Percentiles rank a stretch among this genome's conserved stretches.
Evolutionary conservation across 306 rosid genomes (phyloP).

Genomic region (Pachyrhizus erosus): DNA sequence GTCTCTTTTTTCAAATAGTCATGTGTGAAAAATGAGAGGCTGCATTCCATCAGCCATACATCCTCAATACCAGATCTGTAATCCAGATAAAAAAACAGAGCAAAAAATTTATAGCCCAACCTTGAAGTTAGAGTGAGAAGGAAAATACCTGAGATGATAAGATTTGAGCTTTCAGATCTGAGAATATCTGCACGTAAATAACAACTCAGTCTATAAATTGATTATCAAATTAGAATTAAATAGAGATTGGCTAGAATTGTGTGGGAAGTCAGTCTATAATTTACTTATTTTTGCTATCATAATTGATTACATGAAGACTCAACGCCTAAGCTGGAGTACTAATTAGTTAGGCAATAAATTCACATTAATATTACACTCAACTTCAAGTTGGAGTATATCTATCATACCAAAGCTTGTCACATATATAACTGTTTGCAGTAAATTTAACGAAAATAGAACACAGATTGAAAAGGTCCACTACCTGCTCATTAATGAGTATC

Average conservation of each 20-base stretch:
- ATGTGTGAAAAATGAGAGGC: neutral
- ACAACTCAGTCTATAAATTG: conserved; percentile 25
- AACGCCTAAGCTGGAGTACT: conserved; percentile 2
- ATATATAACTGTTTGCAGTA: conserved; percentile 12
- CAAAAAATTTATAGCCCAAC: conserved; percentile 22
- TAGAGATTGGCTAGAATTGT: neutral
- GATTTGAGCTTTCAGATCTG: conserved; percentile 59
- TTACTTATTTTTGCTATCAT: neutral
- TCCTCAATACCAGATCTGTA: conserved; percentile 14
- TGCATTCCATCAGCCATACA: conserved; percentile 9
- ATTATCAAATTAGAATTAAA: conserved; percentile 2
- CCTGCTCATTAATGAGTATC: conserved; percentile 94
- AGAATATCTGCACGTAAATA: conserved; percentile 53
- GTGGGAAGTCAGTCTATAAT: neutral
- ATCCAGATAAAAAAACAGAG: neutral
- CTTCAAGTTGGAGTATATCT: conserved; percentile 25
- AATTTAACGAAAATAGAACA: conserved; percentile 6
- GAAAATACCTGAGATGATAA: conserved; percentile 59
- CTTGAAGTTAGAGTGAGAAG: conserved; percentile 9
- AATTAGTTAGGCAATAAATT: conserved; percentile 17
- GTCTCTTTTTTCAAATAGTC: neutral
- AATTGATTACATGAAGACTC: neutral
- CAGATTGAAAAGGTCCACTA: conserved; percentile 34
- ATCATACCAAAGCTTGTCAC: neutral
- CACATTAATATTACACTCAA: conserved; percentile 14